phyloP scores from a whole-genome alignment of 2,329 filamentous ascomycete genomes.

The Simplicillium aogashimaense region DNA sequence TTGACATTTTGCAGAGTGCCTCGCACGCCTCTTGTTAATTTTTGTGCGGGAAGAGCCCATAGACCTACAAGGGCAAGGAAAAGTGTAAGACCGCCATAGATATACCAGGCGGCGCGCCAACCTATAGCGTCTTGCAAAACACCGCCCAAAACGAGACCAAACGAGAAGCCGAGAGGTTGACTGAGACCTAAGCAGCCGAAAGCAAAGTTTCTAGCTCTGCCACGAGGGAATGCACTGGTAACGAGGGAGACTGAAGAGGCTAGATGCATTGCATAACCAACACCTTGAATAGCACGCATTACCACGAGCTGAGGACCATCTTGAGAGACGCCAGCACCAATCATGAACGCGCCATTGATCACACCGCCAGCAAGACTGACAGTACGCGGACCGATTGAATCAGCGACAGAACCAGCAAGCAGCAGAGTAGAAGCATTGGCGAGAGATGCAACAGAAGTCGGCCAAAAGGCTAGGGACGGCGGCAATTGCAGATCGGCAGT shows the following conservation, averaged over 20 bases:
- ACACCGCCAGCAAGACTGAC: conserved; percentile 24
- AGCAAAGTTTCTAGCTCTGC: conserved; percentile 25
- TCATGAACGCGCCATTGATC: conserved; percentile 16
- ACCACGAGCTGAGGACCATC: conserved; percentile 22
- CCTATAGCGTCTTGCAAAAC: conserved; percentile 34
- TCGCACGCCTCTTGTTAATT: conserved; percentile 12
- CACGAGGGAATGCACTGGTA: conserved; percentile 17
- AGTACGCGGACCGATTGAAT: conserved; percentile 21
- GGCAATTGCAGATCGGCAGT: conserved; percentile 23
- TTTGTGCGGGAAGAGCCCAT: conserved; percentile 22
- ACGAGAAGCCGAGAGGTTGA: conserved; percentile 37
- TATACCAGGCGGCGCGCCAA: conserved; percentile 37
- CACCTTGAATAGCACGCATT: conserved; percentile 29
- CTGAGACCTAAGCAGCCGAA: conserved; percentile 34
- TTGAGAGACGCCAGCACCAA: conserved; percentile 19
- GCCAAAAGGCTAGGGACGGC: conserved; percentile 26
- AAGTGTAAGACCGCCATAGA: conserved; percentile 24
- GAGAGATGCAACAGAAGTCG: conserved; percentile 23
- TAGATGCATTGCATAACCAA: conserved; percentile 23
- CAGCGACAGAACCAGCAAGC: conserved; percentile 26
- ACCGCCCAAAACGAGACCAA: conserved; percentile 39
- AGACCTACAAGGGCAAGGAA: conserved; percentile 22
- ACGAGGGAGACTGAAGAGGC: conserved; percentile 25
- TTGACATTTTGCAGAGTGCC: conserved; percentile 12
- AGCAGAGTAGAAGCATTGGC: conserved; percentile 25